Base-by-base conservation (phyloP, 2,329 filamentous ascomycete species). In the Aspergillus sp. region DNA sequence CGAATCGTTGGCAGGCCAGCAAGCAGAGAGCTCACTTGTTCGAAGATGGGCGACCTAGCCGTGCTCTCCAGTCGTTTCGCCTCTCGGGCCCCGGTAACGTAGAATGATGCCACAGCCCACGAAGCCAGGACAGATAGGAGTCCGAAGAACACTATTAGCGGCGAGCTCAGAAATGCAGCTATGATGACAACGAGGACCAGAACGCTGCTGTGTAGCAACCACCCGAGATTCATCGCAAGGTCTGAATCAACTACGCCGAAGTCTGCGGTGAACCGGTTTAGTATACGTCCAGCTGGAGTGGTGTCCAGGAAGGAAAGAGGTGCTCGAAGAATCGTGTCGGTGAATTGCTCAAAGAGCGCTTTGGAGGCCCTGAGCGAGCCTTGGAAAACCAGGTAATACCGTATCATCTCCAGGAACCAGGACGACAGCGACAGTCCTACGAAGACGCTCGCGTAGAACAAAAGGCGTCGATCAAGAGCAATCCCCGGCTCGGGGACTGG, bases 301-400 rank as follows among this genome's bases (percentile, higher is more conserved):
- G 87, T 91, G 65, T 92, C 88, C 38, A 92, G 79, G 86, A 87
- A 91, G 53, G 86, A 78, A 14, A 91, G 75, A 2, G 87, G 88
- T 2, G 88, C 84, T 20, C 86, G 81, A 3, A 92, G 76, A 10
- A 93, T 79, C 0, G 82, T 78, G 58, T 82, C 84, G 41, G 86
- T 82, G 56, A 91, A 80, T 47, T 80, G 80, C 19, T 83, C 78
- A 57, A 91, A 93, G 3, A 92, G 76, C 42, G 73, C 73, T 36
- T 83, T 78, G n/a, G 87, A 90, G 3, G 88, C 88, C 52, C 78
- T 79, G 59, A 91, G 77, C 11, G 87, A 87, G 45, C 86, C 84
- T 7, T 75, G 60, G 61, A 85, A 88, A 4, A 87, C 75, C 66
- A 82, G 83, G 51, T 79, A 79, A 68, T 83, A 89, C 51, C 83